phyloP scores from a whole-genome alignment of 2,329 filamentous ascomycete species.

The Periglandula ipomoeae region DNA sequence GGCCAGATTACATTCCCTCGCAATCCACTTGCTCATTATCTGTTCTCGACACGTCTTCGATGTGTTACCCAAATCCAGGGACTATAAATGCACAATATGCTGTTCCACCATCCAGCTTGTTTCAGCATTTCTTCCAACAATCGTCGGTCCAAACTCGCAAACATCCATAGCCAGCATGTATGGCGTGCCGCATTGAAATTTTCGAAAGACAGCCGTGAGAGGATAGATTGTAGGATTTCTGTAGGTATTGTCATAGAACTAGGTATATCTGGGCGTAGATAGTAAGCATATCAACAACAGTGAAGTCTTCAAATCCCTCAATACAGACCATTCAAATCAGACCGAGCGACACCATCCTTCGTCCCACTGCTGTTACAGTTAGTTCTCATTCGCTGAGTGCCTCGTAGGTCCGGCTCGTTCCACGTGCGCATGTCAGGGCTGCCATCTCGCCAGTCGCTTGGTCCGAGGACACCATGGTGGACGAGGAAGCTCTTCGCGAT shows the following conservation, averaged over 20 bases:
- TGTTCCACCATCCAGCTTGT: slow-evolving; percentile 44
- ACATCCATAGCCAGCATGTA: slow-evolving; percentile 51
- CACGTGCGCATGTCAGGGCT: slow-evolving; percentile 10
- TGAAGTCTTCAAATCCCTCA: neutral
- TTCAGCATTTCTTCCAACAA: slow-evolving; percentile 45
- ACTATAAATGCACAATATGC: slow-evolving; percentile 18
- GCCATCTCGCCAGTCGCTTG: slow-evolving; percentile 10
- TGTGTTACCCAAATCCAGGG: slow-evolving; percentile 12
- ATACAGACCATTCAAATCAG: neutral
- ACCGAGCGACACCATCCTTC: neutral
- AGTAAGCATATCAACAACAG: neutral
- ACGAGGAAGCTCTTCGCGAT: slow-evolving; percentile 8
- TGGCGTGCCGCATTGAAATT: slow-evolving; percentile 52
- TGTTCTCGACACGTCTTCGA: slow-evolving; percentile 18
- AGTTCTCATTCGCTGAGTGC: too few relatives aligned
- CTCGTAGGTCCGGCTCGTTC: slow-evolving; percentile 9
- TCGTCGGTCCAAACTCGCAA: slow-evolving; percentile 40
- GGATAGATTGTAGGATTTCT: slow-evolving; percentile 30
- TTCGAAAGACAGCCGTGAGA: slow-evolving; percentile 20
- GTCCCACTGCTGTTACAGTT: slow-evolving; percentile 7
- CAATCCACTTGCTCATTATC: slow-evolving; percentile 31
- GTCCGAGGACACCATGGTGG: slow-evolving; percentile 1
- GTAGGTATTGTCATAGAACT: slow-evolving; percentile 20
- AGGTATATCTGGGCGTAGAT: slow-evolving; percentile 9
- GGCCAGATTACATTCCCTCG: slow-evolving; percentile 28